These are phyloP conservation scores for Pugionium dolabratum DNA, from an alignment of 345 rosid species.

Conservation along the genomic window DNA sequence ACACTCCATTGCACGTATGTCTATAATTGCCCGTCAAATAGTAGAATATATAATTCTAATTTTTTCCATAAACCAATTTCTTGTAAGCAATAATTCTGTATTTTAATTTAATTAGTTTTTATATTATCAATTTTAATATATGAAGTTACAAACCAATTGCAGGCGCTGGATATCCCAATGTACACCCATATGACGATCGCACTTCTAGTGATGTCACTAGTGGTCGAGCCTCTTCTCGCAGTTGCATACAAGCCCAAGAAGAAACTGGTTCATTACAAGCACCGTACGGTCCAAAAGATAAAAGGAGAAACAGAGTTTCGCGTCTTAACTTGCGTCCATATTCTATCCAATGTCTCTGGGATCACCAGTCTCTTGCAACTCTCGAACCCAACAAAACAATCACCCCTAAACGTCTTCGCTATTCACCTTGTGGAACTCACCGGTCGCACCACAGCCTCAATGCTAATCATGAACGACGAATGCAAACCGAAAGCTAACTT, in stretches of 20 bases:
- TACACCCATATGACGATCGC: slow-evolving; percentile 48
- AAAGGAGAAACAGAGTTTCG: slow-evolving; percentile 49
- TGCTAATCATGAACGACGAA: slow-evolving; percentile 58
- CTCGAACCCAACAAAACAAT: slow-evolving; percentile 53
- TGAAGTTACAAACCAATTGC: background rate
- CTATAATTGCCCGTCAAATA: too few species aligned
- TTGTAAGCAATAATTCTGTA: too few species aligned
- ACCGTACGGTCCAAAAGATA: slow-evolving; percentile 48
- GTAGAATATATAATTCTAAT: too few species aligned
- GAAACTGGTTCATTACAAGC: slow-evolving; percentile 31
- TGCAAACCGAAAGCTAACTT: slow-evolving; percentile 34
- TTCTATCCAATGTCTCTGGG: slow-evolving; percentile 43
- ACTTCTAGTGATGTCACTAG: slow-evolving; percentile 47
- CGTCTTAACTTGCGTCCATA: slow-evolving; percentile 57
- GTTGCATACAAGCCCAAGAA: slow-evolving; percentile 44
- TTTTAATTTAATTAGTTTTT: too few species aligned
- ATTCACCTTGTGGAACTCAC: slow-evolving; percentile 64
- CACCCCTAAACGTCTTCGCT: slow-evolving; percentile 55
- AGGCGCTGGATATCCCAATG: slow-evolving; percentile 46
- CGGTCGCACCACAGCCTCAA: slow-evolving; percentile 59
- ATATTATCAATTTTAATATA: too few species aligned
- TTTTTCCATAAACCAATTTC: too few species aligned
- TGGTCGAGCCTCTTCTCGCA: slow-evolving; percentile 43
- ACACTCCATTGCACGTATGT: too few species aligned
- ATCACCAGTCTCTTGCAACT: slow-evolving; percentile 53